Conservation (phyloP, 1,139 yeast species). For the Kazachstania sp. region DNA sequence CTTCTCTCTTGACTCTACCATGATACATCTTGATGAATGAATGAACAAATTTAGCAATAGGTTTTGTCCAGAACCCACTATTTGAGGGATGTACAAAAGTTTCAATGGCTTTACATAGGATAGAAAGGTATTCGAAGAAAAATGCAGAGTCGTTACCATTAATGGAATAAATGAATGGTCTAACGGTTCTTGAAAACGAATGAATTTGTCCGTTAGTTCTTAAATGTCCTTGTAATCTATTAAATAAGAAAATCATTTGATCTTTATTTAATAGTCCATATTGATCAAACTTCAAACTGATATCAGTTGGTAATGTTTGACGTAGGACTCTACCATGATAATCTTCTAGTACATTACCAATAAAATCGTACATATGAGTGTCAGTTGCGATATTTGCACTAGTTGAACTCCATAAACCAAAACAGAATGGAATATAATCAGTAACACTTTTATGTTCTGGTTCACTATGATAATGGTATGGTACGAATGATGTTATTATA, state of each 20-base stretch:
- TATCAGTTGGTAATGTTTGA: constrained; percentile 4
- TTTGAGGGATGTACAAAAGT: constrained; percentile 94
- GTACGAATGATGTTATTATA: constrained; percentile 48
- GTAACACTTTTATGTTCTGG: constrained; percentile 19
- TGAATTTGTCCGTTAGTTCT: constrained; percentile 47
- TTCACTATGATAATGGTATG: constrained; percentile 32
- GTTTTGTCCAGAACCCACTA: constrained; percentile 72
- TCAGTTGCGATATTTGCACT: constrained; percentile 56
- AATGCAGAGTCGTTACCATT: constrained; percentile 45
- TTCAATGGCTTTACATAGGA: constrained; percentile 58
- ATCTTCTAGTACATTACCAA: constrained; percentile 54
- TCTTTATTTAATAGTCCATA: constrained; percentile 56
- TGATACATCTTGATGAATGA: constrained; percentile 52
- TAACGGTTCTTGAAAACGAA: constrained; percentile 53
- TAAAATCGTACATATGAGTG: constrained; percentile 54
- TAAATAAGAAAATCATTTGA: constrained; percentile 53
- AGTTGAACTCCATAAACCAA: constrained; percentile 65
- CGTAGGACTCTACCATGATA: constrained; percentile 32
- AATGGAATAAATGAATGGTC: constrained; percentile 57
- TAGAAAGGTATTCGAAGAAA: constrained; percentile 45
- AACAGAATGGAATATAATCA: constrained; percentile 54
- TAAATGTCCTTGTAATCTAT: constrained; percentile 39
- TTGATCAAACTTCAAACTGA: constrained; percentile 20
- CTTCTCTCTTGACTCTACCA: constrained; percentile 46
- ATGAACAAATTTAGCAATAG: constrained; percentile 56